Base-by-base conservation (phyloP, 306 rosid species). In the Acacia acuminata region DNA sequence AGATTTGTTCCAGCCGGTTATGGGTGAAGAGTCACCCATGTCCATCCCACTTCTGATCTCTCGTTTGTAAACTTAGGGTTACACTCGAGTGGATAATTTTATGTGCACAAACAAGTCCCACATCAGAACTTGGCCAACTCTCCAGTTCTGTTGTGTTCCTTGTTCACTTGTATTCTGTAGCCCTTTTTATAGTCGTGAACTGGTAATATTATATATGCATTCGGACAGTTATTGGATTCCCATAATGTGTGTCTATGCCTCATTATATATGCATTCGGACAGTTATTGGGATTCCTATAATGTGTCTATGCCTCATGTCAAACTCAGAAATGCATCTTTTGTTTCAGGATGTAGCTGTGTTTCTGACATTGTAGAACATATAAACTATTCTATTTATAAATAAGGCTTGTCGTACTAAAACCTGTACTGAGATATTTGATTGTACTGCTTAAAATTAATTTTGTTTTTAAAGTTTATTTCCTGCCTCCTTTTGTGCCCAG, bases 11-110 rank as follows among this genome's bases (percentile, higher is more conserved):
- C 97, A 85, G 84, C 90, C 96, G 0, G 97, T 79, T 78, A 80
- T 96, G 94, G 99, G 90, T 17, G 99, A 94, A 84, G 97, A 90
- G 77, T 86, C 82, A 27, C 77, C 83, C 0, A 86, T 90, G 25
- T 87, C 94, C 3, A 82, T 94, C 43, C 99, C 99, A 1, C 96
- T 96, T 32, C 77, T 86, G 87, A 96, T 96, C 81, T 96, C 99
- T 65, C 98, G 98, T 42, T 22, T 93, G 89, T 95, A 90, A 93
- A 74, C 75, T 48, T 67, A 22, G 43, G 76, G 38, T 70, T 25
- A 1, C 36, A 25, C 63, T 20, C 40, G 76, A 48, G 22, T 50
- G 61, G 24, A 22, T 71, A 71, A 24, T 10, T 24, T 20, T 42
- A 47, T n/a, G 74, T n/a, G 22, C 25, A 68, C 73, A n/a, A 69